A percentile compares a stretch with the other conserved stretches of the same genome.
Evolutionary conservation across 208 protist species (phyloP).

Genomic region (Acanthamoeba rhysodes): DNA sequence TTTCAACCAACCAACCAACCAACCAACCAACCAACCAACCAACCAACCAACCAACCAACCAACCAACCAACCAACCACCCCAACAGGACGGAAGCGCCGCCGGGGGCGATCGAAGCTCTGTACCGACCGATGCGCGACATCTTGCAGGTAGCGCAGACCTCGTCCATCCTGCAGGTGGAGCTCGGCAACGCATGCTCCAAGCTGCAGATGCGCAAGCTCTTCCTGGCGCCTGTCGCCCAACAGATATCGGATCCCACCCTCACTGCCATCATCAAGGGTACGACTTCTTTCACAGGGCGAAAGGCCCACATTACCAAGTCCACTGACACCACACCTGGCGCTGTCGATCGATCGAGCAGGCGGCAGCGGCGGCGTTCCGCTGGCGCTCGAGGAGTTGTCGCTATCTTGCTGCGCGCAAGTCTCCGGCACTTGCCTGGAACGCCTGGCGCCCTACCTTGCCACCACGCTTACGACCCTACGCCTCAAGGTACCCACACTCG

Average conservation of each 20-base stretch:
- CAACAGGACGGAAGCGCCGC: neutral
- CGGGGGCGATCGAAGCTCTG: constrained; percentile 14
- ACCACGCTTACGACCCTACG: constrained; percentile 46
- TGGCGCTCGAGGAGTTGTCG: constrained; percentile 28
- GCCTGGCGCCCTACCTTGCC: neutral
- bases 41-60: no score
- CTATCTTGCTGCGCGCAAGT: constrained; percentile 32
- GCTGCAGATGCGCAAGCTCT: constrained; percentile 6
- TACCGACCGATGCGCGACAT: constrained; percentile 34
- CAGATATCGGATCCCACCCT: constrained; percentile 37
- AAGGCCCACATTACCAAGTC: no score
- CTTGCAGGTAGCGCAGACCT: constrained; percentile 20
- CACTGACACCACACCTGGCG: no score
- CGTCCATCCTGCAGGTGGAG: neutral
- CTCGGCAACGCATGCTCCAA: constrained; percentile 42
- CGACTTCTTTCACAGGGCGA: no score
- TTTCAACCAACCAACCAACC: neutral
- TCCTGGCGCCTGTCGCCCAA: constrained; percentile 18
- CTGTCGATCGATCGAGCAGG: neutral
- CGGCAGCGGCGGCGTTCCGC: neutral
- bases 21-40: no score
- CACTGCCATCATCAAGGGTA: neutral
- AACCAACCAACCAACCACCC: no score
- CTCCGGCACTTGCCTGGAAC: constrained; percentile 26
- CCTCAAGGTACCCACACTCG: neutral